Percentiles rank a stretch among this genome's conserved stretches.
phyloP scores from a whole-genome alignment of 306 rosid species.

The Datisca glomerata region DNA sequence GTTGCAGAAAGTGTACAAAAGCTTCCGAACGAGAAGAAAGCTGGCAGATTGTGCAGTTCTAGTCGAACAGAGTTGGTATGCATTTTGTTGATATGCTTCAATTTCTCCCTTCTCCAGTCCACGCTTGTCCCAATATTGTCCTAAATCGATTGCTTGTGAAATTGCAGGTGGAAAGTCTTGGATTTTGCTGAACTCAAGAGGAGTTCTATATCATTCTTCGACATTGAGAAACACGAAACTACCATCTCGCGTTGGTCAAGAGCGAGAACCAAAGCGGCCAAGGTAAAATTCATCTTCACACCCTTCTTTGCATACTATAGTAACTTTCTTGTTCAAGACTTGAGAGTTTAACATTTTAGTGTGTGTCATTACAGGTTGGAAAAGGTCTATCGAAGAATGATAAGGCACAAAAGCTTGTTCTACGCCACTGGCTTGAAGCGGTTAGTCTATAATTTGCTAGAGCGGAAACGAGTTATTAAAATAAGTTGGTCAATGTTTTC shows the following conservation, averaged over 20 bases:
- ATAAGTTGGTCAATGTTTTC: background rate
- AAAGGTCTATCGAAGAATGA: conserved; percentile 25
- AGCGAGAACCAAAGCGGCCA: conserved; percentile 17
- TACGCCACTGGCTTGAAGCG: conserved; percentile 43
- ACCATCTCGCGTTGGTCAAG: conserved; percentile 18
- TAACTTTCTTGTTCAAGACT: no score
- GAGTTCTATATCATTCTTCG: conserved; percentile 15
- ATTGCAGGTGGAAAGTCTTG: conserved; percentile 14
- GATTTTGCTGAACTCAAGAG: conserved; percentile 17
- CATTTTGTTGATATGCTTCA: background rate
- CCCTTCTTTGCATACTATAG: no score
- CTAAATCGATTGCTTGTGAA: background rate
- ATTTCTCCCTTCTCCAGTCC: no score
- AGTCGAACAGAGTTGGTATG: conserved; percentile 28
- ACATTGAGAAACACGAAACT: conserved; percentile 15
- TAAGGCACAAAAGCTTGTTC: conserved; percentile 32
- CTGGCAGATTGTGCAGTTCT: conserved; percentile 33
- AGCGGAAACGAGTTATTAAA: background rate
- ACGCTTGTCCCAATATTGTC: background rate
- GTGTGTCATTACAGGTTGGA: conserved; percentile 26
- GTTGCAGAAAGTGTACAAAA: conserved; percentile 35
- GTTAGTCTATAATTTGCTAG: conserved; percentile 21
- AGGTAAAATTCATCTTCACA: conserved; percentile 10
- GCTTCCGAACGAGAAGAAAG: conserved; percentile 26
- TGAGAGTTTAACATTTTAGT: no score